These are phyloP conservation scores for Malbranchea cinnamomea DNA, from an alignment of 2,329 filamentous ascomycete species.

Conservation along the genomic window DNA sequence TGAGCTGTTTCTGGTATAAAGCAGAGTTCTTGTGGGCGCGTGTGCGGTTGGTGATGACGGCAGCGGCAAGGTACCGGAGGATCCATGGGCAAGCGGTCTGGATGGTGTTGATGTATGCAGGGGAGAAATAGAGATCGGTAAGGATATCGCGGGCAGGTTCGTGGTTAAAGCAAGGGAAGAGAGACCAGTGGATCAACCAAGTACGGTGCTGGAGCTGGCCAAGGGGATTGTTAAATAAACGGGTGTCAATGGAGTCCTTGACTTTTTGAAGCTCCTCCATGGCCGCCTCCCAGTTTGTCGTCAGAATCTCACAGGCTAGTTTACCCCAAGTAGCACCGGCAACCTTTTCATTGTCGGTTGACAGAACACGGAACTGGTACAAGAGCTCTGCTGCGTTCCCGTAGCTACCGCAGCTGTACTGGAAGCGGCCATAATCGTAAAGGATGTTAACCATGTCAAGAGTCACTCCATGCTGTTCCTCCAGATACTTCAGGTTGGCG, in stretches of 20 bases:
- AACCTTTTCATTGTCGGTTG: slow-evolving; percentile 97
- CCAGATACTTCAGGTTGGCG: slow-evolving; percentile 94
- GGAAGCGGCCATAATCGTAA: slow-evolving; percentile 91
- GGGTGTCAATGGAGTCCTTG: slow-evolving; percentile 81
- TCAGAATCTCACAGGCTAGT: slow-evolving; percentile 88
- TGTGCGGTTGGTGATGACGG: slow-evolving; percentile 84
- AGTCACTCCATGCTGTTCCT: slow-evolving; percentile 91
- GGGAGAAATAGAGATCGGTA: slow-evolving; percentile 93
- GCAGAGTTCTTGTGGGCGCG: slow-evolving; percentile 63
- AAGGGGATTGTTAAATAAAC: slow-evolving; percentile 89
- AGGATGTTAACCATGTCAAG: slow-evolving; percentile 91
- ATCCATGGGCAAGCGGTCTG: slow-evolving; percentile 97
- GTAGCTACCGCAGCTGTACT: slow-evolving; percentile 96
- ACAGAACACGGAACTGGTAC: slow-evolving; percentile 95
- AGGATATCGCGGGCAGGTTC: slow-evolving; percentile 79
- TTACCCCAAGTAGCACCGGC: slow-evolving; percentile 94
- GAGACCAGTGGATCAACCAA: slow-evolving; percentile 94
- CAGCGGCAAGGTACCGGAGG: slow-evolving; percentile 80
- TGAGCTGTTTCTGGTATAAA: slow-evolving; percentile 93
- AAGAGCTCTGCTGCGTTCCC: slow-evolving; percentile 77
- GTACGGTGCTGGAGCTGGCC: slow-evolving; percentile 93
- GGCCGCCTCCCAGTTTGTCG: slow-evolving; percentile 84
- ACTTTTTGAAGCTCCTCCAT: slow-evolving; percentile 85
- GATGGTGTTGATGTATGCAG: slow-evolving; percentile 97
- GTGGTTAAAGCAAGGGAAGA: slow-evolving; percentile 98